Percentiles rank a stretch among this genome's conserved stretches.
Evolutionary conservation across 2,329 filamentous ascomycete genomes (phyloP).

Genomic region (Aspergillus fijiensis): DNA sequence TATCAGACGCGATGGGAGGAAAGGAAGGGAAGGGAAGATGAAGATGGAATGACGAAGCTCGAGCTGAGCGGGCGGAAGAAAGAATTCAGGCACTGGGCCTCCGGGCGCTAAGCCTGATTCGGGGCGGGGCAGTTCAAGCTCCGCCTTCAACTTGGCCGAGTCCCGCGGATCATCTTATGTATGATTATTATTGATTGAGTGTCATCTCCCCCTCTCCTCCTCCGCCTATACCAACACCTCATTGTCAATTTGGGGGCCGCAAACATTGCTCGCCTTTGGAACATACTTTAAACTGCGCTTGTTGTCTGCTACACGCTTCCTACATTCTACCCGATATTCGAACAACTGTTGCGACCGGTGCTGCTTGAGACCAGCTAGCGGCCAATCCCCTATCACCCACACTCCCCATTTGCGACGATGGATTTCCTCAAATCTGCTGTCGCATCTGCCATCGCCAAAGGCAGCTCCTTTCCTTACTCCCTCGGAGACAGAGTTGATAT

Average conservation of each 20-base stretch:
- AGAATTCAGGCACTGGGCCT: neutral
- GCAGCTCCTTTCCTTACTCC: constrained; percentile 85
- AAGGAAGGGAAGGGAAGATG: neutral
- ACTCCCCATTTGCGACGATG: constrained; percentile 56
- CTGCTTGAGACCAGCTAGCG: constrained; percentile 12
- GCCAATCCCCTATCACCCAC: constrained; percentile 5
- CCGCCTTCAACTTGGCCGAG: neutral
- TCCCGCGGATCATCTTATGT: too few relatives aligned
- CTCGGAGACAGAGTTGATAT: constrained; percentile 92
- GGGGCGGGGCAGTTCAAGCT: constrained; percentile 20
- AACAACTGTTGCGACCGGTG: neutral
- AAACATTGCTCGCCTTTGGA: neutral
- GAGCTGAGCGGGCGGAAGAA: neutral
- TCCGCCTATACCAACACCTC: neutral
- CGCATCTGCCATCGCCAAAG: constrained; percentile 93
- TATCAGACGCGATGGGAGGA: neutral
- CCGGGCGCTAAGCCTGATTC: constrained; percentile 24
- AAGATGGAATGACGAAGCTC: constrained; percentile 1
- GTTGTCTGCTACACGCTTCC: neutral
- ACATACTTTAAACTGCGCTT: neutral
- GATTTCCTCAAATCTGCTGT: constrained; percentile 98
- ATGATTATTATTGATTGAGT: neutral
- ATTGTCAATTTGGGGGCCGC: neutral
- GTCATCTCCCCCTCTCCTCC: constrained; percentile 1
- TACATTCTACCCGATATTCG: neutral